Percentiles rank a stretch among this genome's conserved stretches.
phyloP scores from a whole-genome alignment of 2,329 filamentous ascomycete genomes.

The Rosellinia necatrix region DNA sequence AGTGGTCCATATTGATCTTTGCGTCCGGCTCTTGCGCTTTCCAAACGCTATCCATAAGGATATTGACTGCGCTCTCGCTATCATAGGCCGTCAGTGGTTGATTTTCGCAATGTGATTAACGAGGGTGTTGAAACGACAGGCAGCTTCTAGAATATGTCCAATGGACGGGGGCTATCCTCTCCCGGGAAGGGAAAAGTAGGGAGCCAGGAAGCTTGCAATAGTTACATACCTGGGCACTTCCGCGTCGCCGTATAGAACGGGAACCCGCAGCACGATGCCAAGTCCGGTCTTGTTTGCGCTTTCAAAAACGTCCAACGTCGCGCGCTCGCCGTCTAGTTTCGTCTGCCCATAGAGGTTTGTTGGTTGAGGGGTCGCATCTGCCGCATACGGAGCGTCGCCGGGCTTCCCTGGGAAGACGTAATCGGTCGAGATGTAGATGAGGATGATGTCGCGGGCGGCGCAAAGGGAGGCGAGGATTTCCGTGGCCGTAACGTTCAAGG shows the following conservation, averaged over 20 bases:
- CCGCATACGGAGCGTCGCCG: conserved; percentile 84
- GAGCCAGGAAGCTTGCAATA: too few species aligned
- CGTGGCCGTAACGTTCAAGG: conserved; percentile 76
- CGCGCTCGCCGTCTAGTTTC: conserved; percentile 64
- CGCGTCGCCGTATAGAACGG: conserved; percentile 81
- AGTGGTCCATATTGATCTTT: conserved; percentile 81
- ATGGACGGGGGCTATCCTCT: too few species aligned
- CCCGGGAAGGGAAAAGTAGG: too few species aligned
- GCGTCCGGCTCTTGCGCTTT: conserved; percentile 68
- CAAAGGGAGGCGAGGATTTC: conserved; percentile 68
- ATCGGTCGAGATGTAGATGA: conserved; percentile 82
- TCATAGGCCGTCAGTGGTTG: too few species aligned
- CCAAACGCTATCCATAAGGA: conserved; percentile 76
- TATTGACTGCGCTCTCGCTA: conserved; percentile 84
- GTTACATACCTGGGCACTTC: conserved; percentile 66
- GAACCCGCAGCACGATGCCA: conserved; percentile 76
- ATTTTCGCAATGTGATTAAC: too few species aligned
- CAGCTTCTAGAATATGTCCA: too few species aligned
- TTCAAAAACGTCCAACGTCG: conserved; percentile 66
- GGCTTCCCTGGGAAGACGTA: conserved; percentile 76
- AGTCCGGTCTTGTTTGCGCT: conserved; percentile 54
- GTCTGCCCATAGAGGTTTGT: conserved; percentile 76
- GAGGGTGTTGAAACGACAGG: too few species aligned
- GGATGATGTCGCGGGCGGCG: conserved; percentile 61
- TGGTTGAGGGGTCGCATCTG: conserved; percentile 65